phyloP scores from a whole-genome alignment of 768 basidiomycete genomes.

The Leccinellum luteum region DNA sequence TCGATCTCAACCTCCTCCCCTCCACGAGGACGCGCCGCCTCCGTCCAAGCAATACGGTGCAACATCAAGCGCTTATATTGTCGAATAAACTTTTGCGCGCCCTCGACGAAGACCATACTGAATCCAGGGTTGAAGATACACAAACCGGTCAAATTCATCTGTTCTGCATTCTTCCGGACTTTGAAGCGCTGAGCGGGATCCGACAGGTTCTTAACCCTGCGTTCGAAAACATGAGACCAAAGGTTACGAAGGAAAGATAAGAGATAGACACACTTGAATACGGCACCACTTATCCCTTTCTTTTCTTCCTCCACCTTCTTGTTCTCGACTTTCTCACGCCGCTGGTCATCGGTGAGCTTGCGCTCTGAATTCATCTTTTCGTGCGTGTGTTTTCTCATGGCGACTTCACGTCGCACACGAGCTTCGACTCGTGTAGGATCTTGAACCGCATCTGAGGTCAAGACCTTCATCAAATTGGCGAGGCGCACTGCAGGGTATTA shows the following conservation, averaged over 20 bases:
- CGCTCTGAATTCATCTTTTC: constrained; percentile 93
- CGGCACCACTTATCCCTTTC: constrained; percentile 76
- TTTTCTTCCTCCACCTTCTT: constrained; percentile 89
- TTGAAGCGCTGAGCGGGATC: constrained; percentile 95
- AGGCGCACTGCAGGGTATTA: constrained; percentile 64
- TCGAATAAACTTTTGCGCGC: constrained; percentile 79
- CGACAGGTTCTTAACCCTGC: constrained; percentile 80
- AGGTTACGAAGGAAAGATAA: background rate
- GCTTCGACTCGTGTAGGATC: constrained; percentile 98
- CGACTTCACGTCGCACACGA: constrained; percentile 89
- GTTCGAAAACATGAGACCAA: background rate
- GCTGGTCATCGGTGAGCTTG: constrained; percentile 88
- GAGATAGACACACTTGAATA: constrained; percentile 75
- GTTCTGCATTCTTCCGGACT: constrained; percentile 94
- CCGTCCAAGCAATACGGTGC: constrained; percentile 90
- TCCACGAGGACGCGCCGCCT: constrained; percentile 77
- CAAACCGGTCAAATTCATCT: constrained; percentile 81
- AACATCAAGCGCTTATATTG: constrained; percentile 87
- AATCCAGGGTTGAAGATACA: constrained; percentile 90
- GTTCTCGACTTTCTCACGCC: constrained; percentile 79
- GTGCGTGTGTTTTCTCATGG: constrained; percentile 82
- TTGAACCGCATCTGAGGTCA: constrained; percentile 94
- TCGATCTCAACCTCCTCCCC: constrained; percentile 70
- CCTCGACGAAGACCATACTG: constrained; percentile 92
- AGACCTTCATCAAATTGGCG: constrained; percentile 94